Evolutionary conservation across 768 basidiomycete genomes (phyloP).

Genomic region (Coprinopsis marcescibilis): DNA sequence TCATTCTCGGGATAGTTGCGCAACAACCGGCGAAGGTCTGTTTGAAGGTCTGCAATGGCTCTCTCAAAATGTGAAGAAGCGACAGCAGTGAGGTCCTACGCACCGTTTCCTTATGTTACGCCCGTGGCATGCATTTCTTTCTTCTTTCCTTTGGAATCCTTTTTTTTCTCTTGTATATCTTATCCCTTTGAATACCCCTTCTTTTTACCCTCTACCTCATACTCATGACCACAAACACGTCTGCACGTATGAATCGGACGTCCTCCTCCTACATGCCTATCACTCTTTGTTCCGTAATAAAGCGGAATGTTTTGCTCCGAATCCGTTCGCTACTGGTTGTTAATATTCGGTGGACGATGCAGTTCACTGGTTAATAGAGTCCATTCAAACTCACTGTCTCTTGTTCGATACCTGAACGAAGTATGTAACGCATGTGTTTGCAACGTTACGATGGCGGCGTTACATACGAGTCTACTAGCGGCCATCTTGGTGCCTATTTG

Average conservation of each 20-base stretch:
- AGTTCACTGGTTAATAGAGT: not conserved
- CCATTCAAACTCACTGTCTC: too few species aligned
- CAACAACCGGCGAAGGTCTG: slow-evolving; percentile 93
- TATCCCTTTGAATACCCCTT: slow-evolving; percentile 30
- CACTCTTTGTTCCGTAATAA: slow-evolving; percentile 17
- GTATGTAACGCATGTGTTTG: too few species aligned
- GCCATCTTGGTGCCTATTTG: slow-evolving; percentile 22
- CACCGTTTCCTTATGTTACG: not conserved
- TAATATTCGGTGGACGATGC: not conserved
- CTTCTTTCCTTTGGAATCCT: slow-evolving; percentile 18
- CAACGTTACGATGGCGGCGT: not conserved
- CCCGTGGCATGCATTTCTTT: slow-evolving; percentile 1
- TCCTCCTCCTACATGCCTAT: slow-evolving; percentile 25
- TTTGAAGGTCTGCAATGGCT: slow-evolving; percentile 98
- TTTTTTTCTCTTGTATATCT: slow-evolving; percentile 14
- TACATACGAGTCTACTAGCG: not conserved
- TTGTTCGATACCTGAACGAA: too few species aligned
- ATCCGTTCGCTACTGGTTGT: not conserved
- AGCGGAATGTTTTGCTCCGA: slow-evolving; percentile 13
- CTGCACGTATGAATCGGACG: slow-evolving; percentile 30
- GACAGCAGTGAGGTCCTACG: slow-evolving; percentile 53
- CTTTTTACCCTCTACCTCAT: slow-evolving; percentile 17
- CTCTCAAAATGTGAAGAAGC: slow-evolving; percentile 95
- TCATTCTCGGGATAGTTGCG: too few species aligned
- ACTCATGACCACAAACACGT: slow-evolving; percentile 38